Base-by-base conservation (phyloP, 1,284 basidiomycete genomes). In the Anthracocystis panici-leucophaei region DNA sequence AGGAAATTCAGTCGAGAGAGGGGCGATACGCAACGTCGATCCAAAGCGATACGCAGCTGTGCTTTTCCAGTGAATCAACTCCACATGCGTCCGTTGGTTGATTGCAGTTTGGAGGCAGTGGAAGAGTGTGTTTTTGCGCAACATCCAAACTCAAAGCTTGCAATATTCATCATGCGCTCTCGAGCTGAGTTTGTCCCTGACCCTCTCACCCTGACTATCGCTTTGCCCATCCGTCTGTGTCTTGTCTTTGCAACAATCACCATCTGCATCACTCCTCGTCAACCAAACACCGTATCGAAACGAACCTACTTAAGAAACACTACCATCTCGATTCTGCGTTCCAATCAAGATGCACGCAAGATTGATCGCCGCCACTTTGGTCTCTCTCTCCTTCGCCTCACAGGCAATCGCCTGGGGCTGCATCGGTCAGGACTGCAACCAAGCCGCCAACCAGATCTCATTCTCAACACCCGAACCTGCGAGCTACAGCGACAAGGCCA, bases 341-440 rank as follows among this genome's bases (percentile, higher is more conserved):
- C 55, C 55, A n/a, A 21, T 35, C 42, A 52, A 31, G 51, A 66
- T 68, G 64, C 60, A 57, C 45, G 29, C 65, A 20, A 53, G 52
- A 29, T 57, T 75, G 18, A 23, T 69, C n/a, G 66, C 66, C 40
- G 33, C 63, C 53, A 57, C 63, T 18, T 40, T 75, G 16, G 72
- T 66, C 6, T 62, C 72, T 3, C 59, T 75, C 42, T 44, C 66
- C 29, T 55, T 75, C 7, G 72, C 72, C 38, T 69, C 72, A 0
- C 64, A 67, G 45, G 62, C 58, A 11, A 23, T 67, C 23, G 73
- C 64, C 18, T 75, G 73, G 73, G 68, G 65, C 20, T 75, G 73
- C 53, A 71, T 75, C 42, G 73, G 73, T 0, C 54, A 71, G 49
- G 73, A 75, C 33, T 75, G 73, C 45, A 48, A 52, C 42, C 44